These are phyloP conservation scores for Anethum foeniculum DNA, from an alignment of 140 eudicot species.

Conservation along the genomic window DNA sequence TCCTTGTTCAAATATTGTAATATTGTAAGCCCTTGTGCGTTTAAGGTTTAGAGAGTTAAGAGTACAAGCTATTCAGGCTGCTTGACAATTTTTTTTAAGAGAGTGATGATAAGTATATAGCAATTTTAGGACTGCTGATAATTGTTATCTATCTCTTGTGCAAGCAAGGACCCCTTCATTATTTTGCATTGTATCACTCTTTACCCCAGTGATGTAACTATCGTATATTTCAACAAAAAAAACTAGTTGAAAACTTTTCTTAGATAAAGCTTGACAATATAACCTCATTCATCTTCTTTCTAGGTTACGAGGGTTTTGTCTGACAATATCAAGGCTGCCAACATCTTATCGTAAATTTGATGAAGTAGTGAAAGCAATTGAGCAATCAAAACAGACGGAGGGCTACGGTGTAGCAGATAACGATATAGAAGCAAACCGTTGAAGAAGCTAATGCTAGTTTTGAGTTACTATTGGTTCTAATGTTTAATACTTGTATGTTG, in stretches of 20 bases:
- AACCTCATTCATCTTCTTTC: not conserved
- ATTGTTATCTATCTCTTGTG: not conserved
- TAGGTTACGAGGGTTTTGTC: slow-evolving; percentile 20
- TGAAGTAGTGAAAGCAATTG: slow-evolving; percentile 14
- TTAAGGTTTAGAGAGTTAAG: not conserved
- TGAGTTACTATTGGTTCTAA: not conserved
- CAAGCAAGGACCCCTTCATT: not conserved
- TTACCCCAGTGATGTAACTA: too few species aligned
- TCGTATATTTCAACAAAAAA: not conserved
- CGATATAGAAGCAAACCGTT: slow-evolving; percentile 10
- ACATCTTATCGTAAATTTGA: slow-evolving; percentile 13
- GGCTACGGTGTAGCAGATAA: not conserved
- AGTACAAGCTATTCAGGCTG: not conserved
- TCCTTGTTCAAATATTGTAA: not conserved
- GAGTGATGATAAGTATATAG: not conserved
- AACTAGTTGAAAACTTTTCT: not conserved
- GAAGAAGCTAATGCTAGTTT: not conserved
- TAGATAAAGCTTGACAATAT: not conserved
- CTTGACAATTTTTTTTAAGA: not conserved
- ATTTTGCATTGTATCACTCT: not conserved
- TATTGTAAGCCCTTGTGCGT: not conserved
- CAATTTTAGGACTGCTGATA: not conserved
- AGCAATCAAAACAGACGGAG: slow-evolving; percentile 9
- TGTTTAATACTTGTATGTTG: not conserved
- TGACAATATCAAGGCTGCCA: slow-evolving; percentile 20